Base-by-base conservation (phyloP, 2,329 filamentous ascomycete genomes). In the Aureobasidium sp. region DNA sequence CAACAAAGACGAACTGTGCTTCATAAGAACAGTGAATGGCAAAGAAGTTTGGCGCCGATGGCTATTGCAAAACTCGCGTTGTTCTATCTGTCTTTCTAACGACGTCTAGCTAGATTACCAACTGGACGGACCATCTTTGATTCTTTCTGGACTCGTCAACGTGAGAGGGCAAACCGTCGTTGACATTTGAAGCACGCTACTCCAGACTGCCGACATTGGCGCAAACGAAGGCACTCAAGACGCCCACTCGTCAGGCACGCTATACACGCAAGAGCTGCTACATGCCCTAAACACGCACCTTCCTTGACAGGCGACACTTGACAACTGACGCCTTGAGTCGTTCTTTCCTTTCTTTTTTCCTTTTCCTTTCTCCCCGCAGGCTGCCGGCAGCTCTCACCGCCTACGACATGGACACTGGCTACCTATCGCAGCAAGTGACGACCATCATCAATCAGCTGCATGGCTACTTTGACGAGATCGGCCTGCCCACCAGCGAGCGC, bases 401-500 rank as follows among this genome's bases (percentile, higher is more conserved):
- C 60, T 60, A 12, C 48, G 27, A 56, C 51, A 95, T 96, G 84
- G 90, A 96, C 72, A 89, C 90, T 55, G 88, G 87, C 69, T 94
- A 94, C 71, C 78, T 97, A 67, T 87, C 89, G 63, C 89, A 94
- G 70, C 93, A 97, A 80, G 88, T 98, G 73, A 93, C 89, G 61
- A 89, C 81, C 64, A 96, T 95, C 66, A 90, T 97, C 68, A 83
- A 82, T 70, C 90, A 96, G 72, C 80, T 98, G 57, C 91, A 97
- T 71, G 87, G 86, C 60, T 80, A 97, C 55, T 98, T 96, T 66
- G 93, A 98, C 69, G 91, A 98, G 68, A 98, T 98, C 65, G 93
- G 93, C 55, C 87, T 98, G n/a, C 82, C 91, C 24, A 83, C 76
- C 64, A 90, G 95, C 82, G 93, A 97, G 70, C 86, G 93, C 65